Percentiles rank a stretch among this genome's conserved stretches.
These are phyloP conservation scores for Mortierella hygrophila DNA, from an alignment of 192 early-diverging fungal species.

Conservation along the genomic window DNA sequence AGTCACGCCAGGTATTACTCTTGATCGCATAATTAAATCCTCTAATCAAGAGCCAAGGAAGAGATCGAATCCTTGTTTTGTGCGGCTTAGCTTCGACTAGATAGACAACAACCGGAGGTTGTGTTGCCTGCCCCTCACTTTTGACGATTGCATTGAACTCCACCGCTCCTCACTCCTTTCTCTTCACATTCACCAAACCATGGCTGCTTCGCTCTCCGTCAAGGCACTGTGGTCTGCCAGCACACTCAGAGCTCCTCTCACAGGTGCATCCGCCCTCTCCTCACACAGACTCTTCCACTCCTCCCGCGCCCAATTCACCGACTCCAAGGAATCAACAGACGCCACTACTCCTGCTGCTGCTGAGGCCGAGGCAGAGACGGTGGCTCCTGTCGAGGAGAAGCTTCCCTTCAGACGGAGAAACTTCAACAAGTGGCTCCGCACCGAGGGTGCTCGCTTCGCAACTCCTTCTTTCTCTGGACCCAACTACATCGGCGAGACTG, in stretches of 20 bases:
- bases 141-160: background rate
- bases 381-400: constrained; percentile 15
- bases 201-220: constrained; percentile 36
- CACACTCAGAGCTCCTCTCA: constrained; percentile 25
- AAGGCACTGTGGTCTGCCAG: constrained; percentile 43
- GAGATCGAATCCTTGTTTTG: background rate
- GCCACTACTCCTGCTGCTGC: background rate
- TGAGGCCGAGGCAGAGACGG: constrained; percentile 11
- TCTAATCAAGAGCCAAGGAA: background rate
- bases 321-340: constrained; percentile 17
- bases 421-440: constrained; percentile 43
- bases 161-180: background rate
- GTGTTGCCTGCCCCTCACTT: background rate
- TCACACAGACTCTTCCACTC: constrained; percentile 45
- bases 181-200: constrained; percentile 3
- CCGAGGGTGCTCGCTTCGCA: constrained; percentile 34
- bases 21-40: too few species aligned
- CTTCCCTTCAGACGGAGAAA: constrained; percentile 48
- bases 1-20: too few species aligned
- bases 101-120: background rate
- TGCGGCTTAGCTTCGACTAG: background rate
- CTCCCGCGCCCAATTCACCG: constrained; percentile 10
- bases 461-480: constrained; percentile 41
- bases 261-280: background rate
- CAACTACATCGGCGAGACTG: constrained; percentile 47